Evolutionary conservation across 2,329 filamentous ascomycete genomes (phyloP).

Genomic region (Fusarium sp.): DNA sequence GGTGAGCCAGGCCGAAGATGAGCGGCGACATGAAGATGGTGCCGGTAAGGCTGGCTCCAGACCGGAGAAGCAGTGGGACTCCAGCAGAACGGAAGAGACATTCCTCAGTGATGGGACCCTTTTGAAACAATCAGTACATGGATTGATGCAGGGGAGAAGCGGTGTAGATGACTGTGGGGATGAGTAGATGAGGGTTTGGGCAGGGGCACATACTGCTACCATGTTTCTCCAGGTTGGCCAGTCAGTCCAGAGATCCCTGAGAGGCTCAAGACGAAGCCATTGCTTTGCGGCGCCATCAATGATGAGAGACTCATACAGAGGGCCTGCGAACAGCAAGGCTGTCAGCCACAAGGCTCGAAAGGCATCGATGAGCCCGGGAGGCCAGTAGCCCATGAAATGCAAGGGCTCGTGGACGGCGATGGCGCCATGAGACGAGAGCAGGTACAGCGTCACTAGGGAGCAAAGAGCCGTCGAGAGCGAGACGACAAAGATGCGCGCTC

Average conservation of each 20-base stretch:
- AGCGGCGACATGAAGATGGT: conserved; percentile 87
- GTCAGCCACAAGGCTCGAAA: conserved; percentile 75
- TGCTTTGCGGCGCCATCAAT: conserved; percentile 76
- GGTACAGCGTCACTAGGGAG: conserved; percentile 69
- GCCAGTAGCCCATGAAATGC: conserved; percentile 84
- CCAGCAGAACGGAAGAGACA: conserved; percentile 90
- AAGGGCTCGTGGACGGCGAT: conserved; percentile 62
- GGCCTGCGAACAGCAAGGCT: conserved; percentile 81
- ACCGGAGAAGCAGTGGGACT: conserved; percentile 82
- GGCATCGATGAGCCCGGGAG: conserved; percentile 73
- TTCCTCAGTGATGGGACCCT: conserved; percentile 93
- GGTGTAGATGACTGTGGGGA: conserved; percentile 41
- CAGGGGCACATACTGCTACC: conserved; percentile 72
- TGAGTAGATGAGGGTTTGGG: conserved; percentile 24
- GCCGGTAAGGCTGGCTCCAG: conserved; percentile 64
- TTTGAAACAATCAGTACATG: conserved; percentile 24
- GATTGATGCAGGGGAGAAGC: conserved; percentile 34
- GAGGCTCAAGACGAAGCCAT: conserved; percentile 67
- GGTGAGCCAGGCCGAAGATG: conserved; percentile 91
- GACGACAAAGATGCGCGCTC: conserved; percentile 83
- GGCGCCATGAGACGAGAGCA: conserved; percentile 67
- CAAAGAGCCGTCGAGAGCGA: conserved; percentile 78
- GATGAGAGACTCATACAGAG: conserved; percentile 82
- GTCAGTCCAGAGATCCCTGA: conserved; percentile 71
- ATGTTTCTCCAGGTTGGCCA: conserved; percentile 90